Conservation (phyloP, 495 filamentous ascomycete genomes). For the Rostrohypoxylon terebratum region DNA sequence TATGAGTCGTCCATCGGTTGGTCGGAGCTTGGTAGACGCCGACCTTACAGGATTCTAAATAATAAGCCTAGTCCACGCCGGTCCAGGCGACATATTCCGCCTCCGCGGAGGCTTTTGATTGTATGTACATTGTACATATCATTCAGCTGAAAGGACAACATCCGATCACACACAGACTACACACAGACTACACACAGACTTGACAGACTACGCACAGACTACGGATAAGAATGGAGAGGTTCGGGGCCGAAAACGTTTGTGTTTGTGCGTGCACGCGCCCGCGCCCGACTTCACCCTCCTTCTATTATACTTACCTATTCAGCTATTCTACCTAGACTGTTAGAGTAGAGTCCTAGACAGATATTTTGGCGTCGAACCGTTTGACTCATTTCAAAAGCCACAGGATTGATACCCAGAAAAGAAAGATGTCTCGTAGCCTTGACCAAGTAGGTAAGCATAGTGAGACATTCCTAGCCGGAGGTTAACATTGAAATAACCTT, state of each 20-base stretch:
- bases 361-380: neutral
- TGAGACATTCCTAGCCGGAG: neutral
- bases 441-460: neutral
- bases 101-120: neutral
- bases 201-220: neutral
- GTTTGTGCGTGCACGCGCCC: neutral
- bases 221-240: neutral
- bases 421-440: neutral
- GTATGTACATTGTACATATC: too few species aligned
- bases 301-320: neutral
- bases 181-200: neutral
- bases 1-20: neutral
- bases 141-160: slow-evolving; percentile 2
- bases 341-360: too few species aligned
- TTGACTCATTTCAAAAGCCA: neutral
- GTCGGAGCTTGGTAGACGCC: slow-evolving; percentile 1
- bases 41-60: neutral
- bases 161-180: neutral
- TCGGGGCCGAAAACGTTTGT: neutral
- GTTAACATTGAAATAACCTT: neutral
- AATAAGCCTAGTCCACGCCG: neutral
- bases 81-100: slow-evolving; percentile 1
- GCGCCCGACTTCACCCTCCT: neutral
- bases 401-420: neutral
- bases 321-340: too few species aligned